Percentiles rank a stretch among this genome's conserved stretches.
Evolutionary conservation across 2,329 filamentous ascomycete genomes (phyloP).

Genomic region (Microsporum audouinii): DNA sequence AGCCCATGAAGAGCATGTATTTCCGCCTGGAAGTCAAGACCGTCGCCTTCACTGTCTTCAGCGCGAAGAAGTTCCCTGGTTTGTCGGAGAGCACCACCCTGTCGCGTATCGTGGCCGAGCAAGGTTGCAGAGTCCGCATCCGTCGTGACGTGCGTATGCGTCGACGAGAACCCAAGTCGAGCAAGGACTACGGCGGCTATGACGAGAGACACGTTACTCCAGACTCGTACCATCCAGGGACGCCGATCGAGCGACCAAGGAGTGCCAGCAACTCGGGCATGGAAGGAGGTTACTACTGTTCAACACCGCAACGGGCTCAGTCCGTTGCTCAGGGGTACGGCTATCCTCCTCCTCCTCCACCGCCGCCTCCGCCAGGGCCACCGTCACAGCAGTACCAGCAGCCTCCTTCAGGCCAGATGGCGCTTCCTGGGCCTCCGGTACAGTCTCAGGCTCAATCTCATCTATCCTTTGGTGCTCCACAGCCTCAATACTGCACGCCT

Average conservation of each 20-base stretch:
- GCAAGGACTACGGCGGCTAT: conserved; percentile 54
- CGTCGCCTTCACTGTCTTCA: conserved; percentile 74
- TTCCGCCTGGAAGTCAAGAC: conserved; percentile 88
- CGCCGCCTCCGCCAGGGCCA: conserved; percentile 29
- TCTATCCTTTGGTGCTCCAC: conserved; percentile 32
- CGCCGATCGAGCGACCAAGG: conserved; percentile 43
- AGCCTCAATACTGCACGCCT: conserved; percentile 33
- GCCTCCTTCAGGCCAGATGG: conserved; percentile 7
- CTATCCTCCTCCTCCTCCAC: conserved; percentile 29
- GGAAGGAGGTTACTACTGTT: conserved; percentile 35
- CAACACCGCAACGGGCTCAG: conserved; percentile 37
- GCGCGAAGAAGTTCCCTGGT: conserved; percentile 96
- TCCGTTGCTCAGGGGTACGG: conserved; percentile 37
- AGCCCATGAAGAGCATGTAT: conserved; percentile 53
- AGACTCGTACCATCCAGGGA: conserved; percentile 35
- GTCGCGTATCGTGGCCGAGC: conserved; percentile 85
- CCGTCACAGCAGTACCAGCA: conserved; percentile 32
- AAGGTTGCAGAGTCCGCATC: conserved; percentile 92
- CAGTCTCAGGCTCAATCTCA: conserved; percentile 28
- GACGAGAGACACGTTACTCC: conserved; percentile 44
- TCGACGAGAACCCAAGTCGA: conserved; percentile 61
- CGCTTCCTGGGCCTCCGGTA: conserved; percentile 12
- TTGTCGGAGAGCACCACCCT: conserved; percentile 78
- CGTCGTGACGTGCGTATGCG: conserved; percentile 88
- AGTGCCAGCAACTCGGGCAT: conserved; percentile 51